These are phyloP conservation scores for Pyrenochaeta sp. DNA, from an alignment of 2,329 filamentous ascomycete genomes.

Conservation along the genomic window DNA sequence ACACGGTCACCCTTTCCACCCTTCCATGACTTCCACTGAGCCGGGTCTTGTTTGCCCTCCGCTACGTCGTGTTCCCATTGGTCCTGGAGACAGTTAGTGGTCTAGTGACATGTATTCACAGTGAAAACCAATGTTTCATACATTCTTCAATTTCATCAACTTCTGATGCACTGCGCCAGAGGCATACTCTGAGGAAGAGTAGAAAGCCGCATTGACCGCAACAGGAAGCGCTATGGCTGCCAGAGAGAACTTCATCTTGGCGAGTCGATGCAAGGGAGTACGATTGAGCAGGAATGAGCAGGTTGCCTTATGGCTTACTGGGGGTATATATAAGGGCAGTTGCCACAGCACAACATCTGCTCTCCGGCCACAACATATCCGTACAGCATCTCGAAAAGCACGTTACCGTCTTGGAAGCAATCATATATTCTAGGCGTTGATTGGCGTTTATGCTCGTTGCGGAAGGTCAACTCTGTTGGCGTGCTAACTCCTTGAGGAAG, in stretches of 20 bases:
- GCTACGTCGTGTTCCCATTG: slow-evolving; percentile 34
- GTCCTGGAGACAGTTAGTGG: slow-evolving; percentile 12
- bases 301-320: slow-evolving; percentile 9
- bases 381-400: slow-evolving; percentile 2
- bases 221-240: slow-evolving; percentile 30
- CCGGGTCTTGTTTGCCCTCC: slow-evolving; percentile 22
- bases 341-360: not conserved
- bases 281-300: slow-evolving; percentile 36
- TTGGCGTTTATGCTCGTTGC: slow-evolving; percentile 19
- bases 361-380: slow-evolving; percentile 2
- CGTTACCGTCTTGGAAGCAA: slow-evolving; percentile 17
- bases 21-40: slow-evolving; percentile 32
- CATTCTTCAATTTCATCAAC: slow-evolving; percentile 37
- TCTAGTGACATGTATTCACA: not conserved
- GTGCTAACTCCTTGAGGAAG: slow-evolving; percentile 15
- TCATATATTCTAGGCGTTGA: slow-evolving; percentile 11
- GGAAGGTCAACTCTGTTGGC: slow-evolving; percentile 14
- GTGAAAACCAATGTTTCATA: slow-evolving; percentile 4
- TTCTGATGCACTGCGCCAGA: slow-evolving; percentile 34
- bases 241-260: slow-evolving; percentile 37
- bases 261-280: slow-evolving; percentile 14
- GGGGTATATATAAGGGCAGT: slow-evolving; percentile 26
- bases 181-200: slow-evolving; percentile 32
- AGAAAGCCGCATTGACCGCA: slow-evolving; percentile 30
- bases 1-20: slow-evolving; percentile 21